A percentile compares a stretch with the other conserved stretches of the same genome.
These are phyloP conservation scores for Cucurbita maxima DNA, from an alignment of 306 rosid genomes.

Conservation along the genomic window DNA sequence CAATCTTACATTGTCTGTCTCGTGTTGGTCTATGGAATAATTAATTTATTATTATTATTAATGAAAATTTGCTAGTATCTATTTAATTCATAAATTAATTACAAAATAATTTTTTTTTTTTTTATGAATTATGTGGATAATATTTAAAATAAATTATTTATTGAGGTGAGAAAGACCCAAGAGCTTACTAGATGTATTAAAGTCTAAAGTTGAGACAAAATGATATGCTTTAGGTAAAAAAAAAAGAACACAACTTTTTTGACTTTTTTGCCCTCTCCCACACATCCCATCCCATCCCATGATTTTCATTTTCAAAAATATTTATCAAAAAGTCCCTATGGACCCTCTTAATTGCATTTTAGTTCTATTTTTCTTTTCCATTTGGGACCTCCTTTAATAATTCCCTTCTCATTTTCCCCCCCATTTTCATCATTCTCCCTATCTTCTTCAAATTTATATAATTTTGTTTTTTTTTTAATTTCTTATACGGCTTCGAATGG, in stretches of 20 bases:
- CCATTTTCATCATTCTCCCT: neutral
- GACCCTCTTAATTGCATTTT: neutral
- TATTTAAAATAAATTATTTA: neutral
- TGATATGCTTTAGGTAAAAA: conserved; percentile 6
- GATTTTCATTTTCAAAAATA: neutral
- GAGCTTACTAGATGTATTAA: neutral
- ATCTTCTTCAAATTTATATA: neutral
- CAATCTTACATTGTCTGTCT: too few species aligned
- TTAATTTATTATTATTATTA: too few species aligned
- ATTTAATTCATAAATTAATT: too few species aligned
- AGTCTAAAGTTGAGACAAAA: conserved; percentile 6
- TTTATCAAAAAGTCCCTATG: neutral
- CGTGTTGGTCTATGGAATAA: too few species aligned
- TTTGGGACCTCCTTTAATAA: neutral
- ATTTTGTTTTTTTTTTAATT: neutral
- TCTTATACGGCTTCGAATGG: neutral
- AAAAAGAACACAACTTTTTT: neutral
- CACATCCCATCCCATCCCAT: neutral
- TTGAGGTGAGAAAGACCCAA: conserved; percentile 1
- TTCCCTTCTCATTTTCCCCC: neutral
- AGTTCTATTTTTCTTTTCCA: neutral
- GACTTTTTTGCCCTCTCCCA: neutral
- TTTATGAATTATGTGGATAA: neutral
- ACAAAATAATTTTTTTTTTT: too few species aligned
- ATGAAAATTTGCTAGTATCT: too few species aligned